Evolutionary conservation across 1,284 basidiomycete genomes (phyloP).

Genomic region (Ceratobasidium sp.): DNA sequence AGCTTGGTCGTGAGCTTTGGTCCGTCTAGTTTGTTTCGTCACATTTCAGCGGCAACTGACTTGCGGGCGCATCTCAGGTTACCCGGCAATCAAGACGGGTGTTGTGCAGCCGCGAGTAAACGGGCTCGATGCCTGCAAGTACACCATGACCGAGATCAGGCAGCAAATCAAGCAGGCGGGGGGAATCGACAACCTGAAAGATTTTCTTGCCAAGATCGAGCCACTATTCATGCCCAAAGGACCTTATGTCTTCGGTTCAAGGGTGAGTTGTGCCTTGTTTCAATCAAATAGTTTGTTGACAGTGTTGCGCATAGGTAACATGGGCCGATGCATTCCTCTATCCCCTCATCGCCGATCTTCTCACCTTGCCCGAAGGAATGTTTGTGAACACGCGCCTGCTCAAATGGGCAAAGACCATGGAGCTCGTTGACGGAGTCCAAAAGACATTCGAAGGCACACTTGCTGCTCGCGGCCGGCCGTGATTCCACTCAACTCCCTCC

Average conservation of each 20-base stretch:
- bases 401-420: constrained; percentile 44
- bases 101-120: constrained; percentile 42
- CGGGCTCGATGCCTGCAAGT: constrained; percentile 43
- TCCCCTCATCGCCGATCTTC: constrained; percentile 43
- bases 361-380: constrained; percentile 43
- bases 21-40: constrained; percentile 3
- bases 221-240: constrained; percentile 40
- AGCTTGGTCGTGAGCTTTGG: constrained; percentile 43
- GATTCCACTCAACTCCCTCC: neutral
- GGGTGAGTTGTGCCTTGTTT: constrained; percentile 13
- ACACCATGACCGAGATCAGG: constrained; percentile 42
- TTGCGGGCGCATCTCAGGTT: constrained; percentile 42
- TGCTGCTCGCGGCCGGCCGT: constrained; percentile 43
- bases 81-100: constrained; percentile 44
- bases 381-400: constrained; percentile 40
- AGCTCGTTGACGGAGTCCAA: constrained; percentile 30
- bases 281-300: neutral
- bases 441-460: constrained; percentile 43
- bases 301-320: constrained; percentile 28
- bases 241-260: constrained; percentile 39
- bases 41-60: neutral
- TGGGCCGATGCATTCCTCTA: constrained; percentile 46
- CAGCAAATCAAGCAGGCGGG: constrained; percentile 44
- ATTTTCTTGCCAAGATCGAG: constrained; percentile 43
- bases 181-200: constrained; percentile 40